phyloP scores from a whole-genome alignment of 2,329 filamentous ascomycete species.

The Claviceps sp. region DNA sequence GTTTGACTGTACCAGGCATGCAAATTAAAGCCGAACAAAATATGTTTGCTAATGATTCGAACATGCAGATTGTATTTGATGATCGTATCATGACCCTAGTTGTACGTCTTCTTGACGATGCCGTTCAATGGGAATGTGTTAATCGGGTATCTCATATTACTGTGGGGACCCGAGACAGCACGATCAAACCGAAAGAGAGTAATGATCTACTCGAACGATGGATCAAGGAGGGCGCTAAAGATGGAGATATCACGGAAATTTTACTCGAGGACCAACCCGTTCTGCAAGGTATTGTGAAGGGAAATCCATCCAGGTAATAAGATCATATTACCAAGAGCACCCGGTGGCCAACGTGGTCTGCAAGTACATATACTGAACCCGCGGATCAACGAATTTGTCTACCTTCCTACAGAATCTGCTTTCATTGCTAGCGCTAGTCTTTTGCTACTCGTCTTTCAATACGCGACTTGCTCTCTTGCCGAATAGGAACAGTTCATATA shows the following conservation, averaged over 20 bases:
- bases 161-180: constrained; percentile 60
- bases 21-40: not conserved
- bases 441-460: constrained; percentile 61
- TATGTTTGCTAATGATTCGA: not conserved
- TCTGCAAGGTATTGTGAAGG: constrained; percentile 33
- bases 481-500: constrained; percentile 69
- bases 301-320: constrained; percentile 33
- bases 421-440: not conserved
- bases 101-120: constrained; percentile 52
- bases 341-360: not conserved
- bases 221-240: constrained; percentile 43
- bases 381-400: not conserved
- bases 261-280: constrained; percentile 35
- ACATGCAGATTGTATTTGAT: constrained; percentile 59
- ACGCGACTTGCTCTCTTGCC: constrained; percentile 77
- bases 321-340: not conserved
- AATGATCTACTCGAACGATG: constrained; percentile 71
- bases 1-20: not conserved
- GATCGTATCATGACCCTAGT: constrained; percentile 83
- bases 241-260: constrained; percentile 31
- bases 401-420: not conserved
- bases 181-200: constrained; percentile 86
- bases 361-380: not conserved
- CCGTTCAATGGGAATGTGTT: constrained; percentile 49
- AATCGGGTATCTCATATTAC: constrained; percentile 82